Conservation (phyloP, 2,329 filamentous ascomycete genomes). For the Xylaria multiplex region DNA sequence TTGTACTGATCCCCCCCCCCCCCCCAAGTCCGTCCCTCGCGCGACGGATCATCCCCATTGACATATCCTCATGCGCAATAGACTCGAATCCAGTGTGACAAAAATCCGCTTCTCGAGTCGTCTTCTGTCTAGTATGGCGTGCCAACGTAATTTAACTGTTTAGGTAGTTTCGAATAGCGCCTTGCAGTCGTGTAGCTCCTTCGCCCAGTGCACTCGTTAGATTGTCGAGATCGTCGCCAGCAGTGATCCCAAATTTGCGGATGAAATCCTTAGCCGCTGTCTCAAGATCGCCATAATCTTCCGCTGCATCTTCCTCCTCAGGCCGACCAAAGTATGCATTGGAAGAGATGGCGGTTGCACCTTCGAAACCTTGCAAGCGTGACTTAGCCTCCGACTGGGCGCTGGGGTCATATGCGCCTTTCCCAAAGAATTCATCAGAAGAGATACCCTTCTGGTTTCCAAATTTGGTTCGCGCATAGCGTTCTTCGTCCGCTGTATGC, state of each 20-base stretch:
- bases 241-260: slow-evolving; percentile 92
- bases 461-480: slow-evolving; percentile 88
- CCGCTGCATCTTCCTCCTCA: slow-evolving; percentile 76
- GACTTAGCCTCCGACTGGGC: slow-evolving; percentile 86
- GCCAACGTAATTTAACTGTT: slow-evolving; percentile 57
- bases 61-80: slow-evolving; percentile 21
- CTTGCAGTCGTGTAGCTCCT: slow-evolving; percentile 84
- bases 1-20: slow-evolving; percentile 19
- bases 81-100: slow-evolving; percentile 3
- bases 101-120: not conserved
- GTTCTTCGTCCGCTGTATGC: slow-evolving; percentile 74
- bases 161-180: slow-evolving; percentile 72
- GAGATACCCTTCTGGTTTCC: slow-evolving; percentile 94
- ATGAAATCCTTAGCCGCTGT: slow-evolving; percentile 96
- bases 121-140: slow-evolving; percentile 1
- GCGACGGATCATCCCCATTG: slow-evolving; percentile 12
- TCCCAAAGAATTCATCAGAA: slow-evolving; percentile 97
- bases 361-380: slow-evolving; percentile 90
- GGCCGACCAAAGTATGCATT: slow-evolving; percentile 97
- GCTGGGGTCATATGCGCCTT: slow-evolving; percentile 82
- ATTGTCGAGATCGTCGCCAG: slow-evolving; percentile 95
- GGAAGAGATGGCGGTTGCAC: slow-evolving; percentile 89
- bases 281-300: slow-evolving; percentile 92
- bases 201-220: slow-evolving; percentile 84
- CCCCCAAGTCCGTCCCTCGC: not conserved